Base-by-base conservation (phyloP, 1,284 basidiomycete genomes). In the Coniferiporia sulphurascens region DNA sequence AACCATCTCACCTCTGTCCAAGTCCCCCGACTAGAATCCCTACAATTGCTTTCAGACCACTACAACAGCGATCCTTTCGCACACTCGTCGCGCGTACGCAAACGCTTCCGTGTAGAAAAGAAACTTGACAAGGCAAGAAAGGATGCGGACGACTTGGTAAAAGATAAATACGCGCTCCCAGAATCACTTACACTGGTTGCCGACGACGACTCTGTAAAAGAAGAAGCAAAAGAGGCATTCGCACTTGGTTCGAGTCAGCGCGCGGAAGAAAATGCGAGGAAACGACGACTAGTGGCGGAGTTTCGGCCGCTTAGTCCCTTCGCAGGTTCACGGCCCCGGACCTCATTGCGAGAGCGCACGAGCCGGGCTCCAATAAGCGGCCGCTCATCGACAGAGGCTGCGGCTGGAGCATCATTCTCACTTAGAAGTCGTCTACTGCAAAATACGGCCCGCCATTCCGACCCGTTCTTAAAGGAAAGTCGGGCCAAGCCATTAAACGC, bases 71-170 rank as follows among this genome's bases (percentile, higher is more conserved):
- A 98, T 73, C 96, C 96, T 0, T 98, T 95, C 69, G 64, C 80
- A 0, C 82, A 90, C 19, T 96, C 93, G 4, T 70, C 75, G 5
- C 83, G 83, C 58, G 80, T 89, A 6, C 84, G 97, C 36, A 87
- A 87, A 65, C 79, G 79, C 17, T 97, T 98, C 69, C 84, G 97
- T 1, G 82, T 83, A 60, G 90, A 91, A 66, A 98, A 98, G 76
- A 89, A 87, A 70, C 72, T 88, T 0, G 84, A 89, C 56, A 76
- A 84, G 62, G 81, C 78, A 48, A 86, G 86, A 64, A 78, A 83
- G 58, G 78, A 76, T 34, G 78, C 77, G 8, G 92, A 97, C 66
- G 84, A 89, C 45, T 74, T 73, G 10, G 72, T 96, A 48, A 88
- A 86, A 65, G 80, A 78, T 36, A 79, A 80, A 62, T 95, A 91